Evolutionary conservation across 2,329 filamentous ascomycete species (phyloP), one percentile per base, ranked within the genome.

Genomic region (Colletotrichum chlorophyti): DNA sequence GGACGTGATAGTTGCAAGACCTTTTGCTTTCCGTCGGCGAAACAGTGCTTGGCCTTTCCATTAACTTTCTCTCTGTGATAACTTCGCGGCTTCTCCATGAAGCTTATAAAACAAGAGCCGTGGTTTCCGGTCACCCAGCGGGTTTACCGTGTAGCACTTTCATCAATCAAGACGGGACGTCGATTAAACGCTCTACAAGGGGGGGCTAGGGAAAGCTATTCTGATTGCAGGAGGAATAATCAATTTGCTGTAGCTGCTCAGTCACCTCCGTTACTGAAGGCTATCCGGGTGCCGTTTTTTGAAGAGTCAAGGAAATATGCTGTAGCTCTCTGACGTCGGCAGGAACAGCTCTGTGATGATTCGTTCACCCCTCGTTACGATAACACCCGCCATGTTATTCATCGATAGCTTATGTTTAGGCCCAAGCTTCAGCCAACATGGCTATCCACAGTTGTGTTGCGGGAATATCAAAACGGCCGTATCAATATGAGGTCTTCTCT

Each of bases 371-470:
- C 31, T 21, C n/a, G 31, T 10, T 15, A 38, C 29, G 27, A 45
- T 29, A n/a, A 31, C 35, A 49, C 26, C 17, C 17, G 26, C 32
- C 23, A 21, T 26, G 34, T 24, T 32, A 29, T 53, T 12, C 49
- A 12, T 34, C 23, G n/a, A 24, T 15, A 17, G 43, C 38, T 45
- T 19, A 14, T 15, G n/a, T 6, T 21, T 4, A 43, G 24, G 19
- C 52, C 51, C 19, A 26, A 38, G 42, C 42, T 59, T 26, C 17
- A 11, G 29, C n/a, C n/a, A 48, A 47, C 10, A 34, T 4, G 41
- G 29, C 35, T 23, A 35, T 17, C 27, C 23, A 38, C 26, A 32
- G 26, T 21, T n/a, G 7, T 11, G 10, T 11, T 38, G 2, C 4
- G 11, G 17, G 35, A 41, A 9, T 21, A 27, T 23, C 9, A 31